phyloP scores from a whole-genome alignment of 2,329 filamentous ascomycete genomes.

The Myriosclerotinia curreyana region DNA sequence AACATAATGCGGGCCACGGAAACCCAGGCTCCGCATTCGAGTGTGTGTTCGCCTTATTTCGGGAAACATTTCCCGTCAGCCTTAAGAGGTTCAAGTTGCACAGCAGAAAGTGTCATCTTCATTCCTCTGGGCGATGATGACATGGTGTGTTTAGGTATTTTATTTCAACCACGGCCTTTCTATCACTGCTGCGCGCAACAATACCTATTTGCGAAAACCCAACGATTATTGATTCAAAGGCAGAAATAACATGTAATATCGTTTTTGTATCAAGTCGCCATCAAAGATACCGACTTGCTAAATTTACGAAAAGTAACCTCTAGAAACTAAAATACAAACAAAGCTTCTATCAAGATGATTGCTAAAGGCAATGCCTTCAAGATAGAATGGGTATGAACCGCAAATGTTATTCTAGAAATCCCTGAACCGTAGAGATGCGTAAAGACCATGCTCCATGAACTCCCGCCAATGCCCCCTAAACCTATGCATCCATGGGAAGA shows the following conservation, averaged over 20 bases:
- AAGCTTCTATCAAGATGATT: constrained; percentile 8
- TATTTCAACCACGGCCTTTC: too few relatives aligned
- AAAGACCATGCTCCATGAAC: constrained; percentile 17
- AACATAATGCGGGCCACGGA: constrained; percentile 8
- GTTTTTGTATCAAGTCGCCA: constrained; percentile 1
- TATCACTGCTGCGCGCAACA: too few relatives aligned
- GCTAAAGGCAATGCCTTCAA: not conserved
- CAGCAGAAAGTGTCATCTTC: not conserved
- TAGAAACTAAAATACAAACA: not conserved
- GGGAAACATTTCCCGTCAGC: not conserved
- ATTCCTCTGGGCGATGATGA: not conserved
- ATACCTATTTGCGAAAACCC: too few relatives aligned
- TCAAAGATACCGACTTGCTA: not conserved
- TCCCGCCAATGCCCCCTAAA: constrained; percentile 14
- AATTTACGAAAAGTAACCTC: not conserved
- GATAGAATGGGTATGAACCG: constrained; percentile 16
- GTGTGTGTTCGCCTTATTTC: not conserved
- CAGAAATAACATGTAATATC: not conserved
- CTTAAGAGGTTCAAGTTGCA: not conserved
- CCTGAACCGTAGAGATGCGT: not conserved
- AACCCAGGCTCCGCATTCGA: not conserved
- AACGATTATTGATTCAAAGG: not conserved
- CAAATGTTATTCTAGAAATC: constrained; percentile 4
- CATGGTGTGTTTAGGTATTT: too few relatives aligned
- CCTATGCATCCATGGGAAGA: constrained; percentile 1